Evolutionary conservation across 805 yeast species (phyloP).

Genomic region (Pichia heedii): DNA sequence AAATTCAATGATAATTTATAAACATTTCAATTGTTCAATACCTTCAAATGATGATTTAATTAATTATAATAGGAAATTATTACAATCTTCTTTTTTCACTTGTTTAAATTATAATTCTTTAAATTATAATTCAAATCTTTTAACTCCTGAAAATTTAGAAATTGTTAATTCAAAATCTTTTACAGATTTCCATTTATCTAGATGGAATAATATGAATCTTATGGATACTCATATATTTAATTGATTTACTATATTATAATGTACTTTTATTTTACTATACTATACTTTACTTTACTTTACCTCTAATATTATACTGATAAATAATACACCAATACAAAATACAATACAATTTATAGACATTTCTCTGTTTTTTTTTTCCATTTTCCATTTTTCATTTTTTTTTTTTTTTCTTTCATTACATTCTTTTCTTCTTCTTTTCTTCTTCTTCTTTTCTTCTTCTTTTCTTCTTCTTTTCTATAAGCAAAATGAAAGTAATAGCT

Average conservation of each 20-base stretch:
- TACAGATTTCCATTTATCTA: slow-evolving; percentile 15
- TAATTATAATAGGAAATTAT: background rate
- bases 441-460: background rate
- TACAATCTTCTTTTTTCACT: background rate
- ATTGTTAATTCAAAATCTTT: slow-evolving; percentile 17
- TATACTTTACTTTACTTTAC: background rate
- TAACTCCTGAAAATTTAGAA: slow-evolving; percentile 2
- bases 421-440: background rate
- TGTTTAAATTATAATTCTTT: too few relatives aligned
- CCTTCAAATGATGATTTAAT: background rate
- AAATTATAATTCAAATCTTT: background rate
- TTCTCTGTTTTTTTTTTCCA: too few relatives aligned
- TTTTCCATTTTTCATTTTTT: too few relatives aligned
- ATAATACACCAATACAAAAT: too few relatives aligned
- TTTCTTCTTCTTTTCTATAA: background rate
- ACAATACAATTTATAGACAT: too few relatives aligned
- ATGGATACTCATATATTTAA: slow-evolving; percentile 18
- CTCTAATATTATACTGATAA: too few relatives aligned
- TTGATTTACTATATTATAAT: background rate
- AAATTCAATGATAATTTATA: background rate
- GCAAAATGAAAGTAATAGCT: too few relatives aligned
- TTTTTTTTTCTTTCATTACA: too few relatives aligned
- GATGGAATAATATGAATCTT: slow-evolving; percentile 16
- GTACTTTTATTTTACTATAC: background rate
- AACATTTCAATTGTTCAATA: background rate